Evolutionary conservation across 2,329 filamentous ascomycete species (phyloP).

Genomic region (Truncatella angustata): DNA sequence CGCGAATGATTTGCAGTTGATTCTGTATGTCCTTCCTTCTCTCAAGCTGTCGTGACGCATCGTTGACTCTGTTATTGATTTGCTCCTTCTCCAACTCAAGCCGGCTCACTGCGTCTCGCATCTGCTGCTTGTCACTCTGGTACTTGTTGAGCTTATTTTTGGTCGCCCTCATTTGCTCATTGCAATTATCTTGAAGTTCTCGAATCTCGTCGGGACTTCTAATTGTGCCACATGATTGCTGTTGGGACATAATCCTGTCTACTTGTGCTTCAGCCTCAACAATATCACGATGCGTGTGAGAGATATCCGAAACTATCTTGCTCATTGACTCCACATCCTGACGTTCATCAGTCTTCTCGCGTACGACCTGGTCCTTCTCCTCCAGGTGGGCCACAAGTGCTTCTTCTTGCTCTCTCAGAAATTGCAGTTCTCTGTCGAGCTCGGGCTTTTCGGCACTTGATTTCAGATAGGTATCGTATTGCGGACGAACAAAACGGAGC

Average conservation of each 20-base stretch:
- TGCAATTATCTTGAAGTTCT: constrained; percentile 65
- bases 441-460: constrained; percentile 70
- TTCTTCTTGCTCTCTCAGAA: constrained; percentile 61
- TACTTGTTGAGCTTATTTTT: constrained; percentile 67
- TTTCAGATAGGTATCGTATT: constrained; percentile 73
- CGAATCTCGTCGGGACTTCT: constrained; percentile 83
- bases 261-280: constrained; percentile 71
- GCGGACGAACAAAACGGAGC: constrained; percentile 60
- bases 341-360: constrained; percentile 62
- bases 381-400: constrained; percentile 61
- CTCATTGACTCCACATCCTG: constrained; percentile 73
- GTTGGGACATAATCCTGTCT: constrained; percentile 70
- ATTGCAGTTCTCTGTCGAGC: constrained; percentile 61
- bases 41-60: constrained; percentile 72
- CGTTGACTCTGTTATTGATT: constrained; percentile 68
- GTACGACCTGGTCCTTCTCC: constrained; percentile 64
- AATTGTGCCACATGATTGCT: constrained; percentile 63
- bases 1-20: constrained; percentile 73
- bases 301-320: constrained; percentile 74
- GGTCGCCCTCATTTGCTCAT: constrained; percentile 63
- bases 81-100: constrained; percentile 79
- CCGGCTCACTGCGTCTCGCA: constrained; percentile 63
- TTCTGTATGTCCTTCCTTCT: constrained; percentile 70
- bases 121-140: constrained; percentile 67
- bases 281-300: constrained; percentile 70